phyloP scores from a whole-genome alignment of 345 rosid genomes.

The Citropsis articulata region DNA sequence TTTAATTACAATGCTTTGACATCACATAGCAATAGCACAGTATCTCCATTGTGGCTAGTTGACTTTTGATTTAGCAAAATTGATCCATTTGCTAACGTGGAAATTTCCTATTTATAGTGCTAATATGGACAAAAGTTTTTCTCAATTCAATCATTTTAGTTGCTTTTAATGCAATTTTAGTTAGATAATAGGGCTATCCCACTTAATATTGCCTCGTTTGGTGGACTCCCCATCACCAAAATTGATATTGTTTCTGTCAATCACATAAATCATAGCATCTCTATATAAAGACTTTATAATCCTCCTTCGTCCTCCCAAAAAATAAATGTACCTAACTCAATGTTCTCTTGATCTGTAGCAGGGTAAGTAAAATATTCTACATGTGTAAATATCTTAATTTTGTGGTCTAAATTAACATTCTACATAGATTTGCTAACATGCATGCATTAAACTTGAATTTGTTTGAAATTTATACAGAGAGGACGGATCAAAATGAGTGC shows the following conservation, averaged over 20 bases:
- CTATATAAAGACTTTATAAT: neutral
- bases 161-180: neutral
- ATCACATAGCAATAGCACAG: slow-evolving; percentile 15
- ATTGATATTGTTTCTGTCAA: neutral
- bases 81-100: slow-evolving; percentile 13
- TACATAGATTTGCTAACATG: neutral
- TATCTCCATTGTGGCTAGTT: slow-evolving; percentile 1
- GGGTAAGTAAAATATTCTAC: neutral
- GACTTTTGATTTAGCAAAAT: slow-evolving; percentile 20
- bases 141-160: slow-evolving; percentile 17
- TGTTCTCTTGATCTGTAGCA: neutral
- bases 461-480: neutral
- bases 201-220: slow-evolving; percentile 33
- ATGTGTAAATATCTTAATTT: neutral
- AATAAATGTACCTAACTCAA: neutral
- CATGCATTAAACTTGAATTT: neutral
- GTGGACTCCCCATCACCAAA: slow-evolving; percentile 26
- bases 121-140: slow-evolving; percentile 1
- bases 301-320: neutral
- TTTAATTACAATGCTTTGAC: slow-evolving; percentile 11
- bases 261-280: slow-evolving; percentile 1
- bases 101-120: slow-evolving; percentile 26
- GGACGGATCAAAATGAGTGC: neutral
- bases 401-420: neutral
- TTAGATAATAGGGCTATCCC: slow-evolving; percentile 20